Evolutionary conservation across 345 rosid genomes (phyloP).

Genomic region (Mallotus nudiflorus): DNA sequence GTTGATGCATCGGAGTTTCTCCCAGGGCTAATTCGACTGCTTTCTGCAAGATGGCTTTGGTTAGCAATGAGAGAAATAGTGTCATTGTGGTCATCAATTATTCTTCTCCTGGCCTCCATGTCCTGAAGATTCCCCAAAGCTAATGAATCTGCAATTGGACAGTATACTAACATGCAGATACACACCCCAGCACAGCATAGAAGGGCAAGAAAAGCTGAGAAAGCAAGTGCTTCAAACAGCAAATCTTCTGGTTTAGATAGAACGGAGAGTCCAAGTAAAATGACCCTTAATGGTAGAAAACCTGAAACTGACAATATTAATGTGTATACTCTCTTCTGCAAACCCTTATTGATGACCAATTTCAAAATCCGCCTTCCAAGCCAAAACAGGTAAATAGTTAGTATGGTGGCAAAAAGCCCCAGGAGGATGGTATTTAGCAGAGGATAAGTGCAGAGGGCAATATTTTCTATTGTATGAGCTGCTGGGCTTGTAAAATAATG

Average conservation of each 20-base stretch:
- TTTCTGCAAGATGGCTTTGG: conserved; percentile 50
- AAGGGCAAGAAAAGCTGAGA: conserved; percentile 78
- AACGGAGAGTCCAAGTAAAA: conserved; percentile 80
- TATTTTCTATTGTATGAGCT: conserved; percentile 29
- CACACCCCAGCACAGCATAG: conserved; percentile 70
- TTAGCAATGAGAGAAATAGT: conserved; percentile 56
- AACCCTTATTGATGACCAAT: conserved; percentile 86
- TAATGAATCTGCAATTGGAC: conserved; percentile 85
- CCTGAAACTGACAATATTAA: conserved; percentile 77
- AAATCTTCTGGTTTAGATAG: conserved; percentile 63
- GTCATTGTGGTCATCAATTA: conserved; percentile 49
- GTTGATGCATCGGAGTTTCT: conserved; percentile 61
- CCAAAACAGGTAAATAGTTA: conserved; percentile 83
- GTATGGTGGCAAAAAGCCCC: conserved; percentile 67
- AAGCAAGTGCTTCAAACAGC: conserved; percentile 74
- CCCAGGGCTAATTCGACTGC: conserved; percentile 42
- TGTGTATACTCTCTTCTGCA: conserved; percentile 85
- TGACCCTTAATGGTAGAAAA: conserved; percentile 83
- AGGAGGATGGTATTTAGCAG: conserved; percentile 76
- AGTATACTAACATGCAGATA: conserved; percentile 82
- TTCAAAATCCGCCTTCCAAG: conserved; percentile 83
- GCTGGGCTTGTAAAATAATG: conserved; percentile 64
- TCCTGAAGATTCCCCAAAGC: conserved; percentile 71
- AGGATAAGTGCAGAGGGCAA: conserved; percentile 86
- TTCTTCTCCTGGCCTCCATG: conserved; percentile 58